Base-by-base conservation (phyloP, 2,329 filamentous ascomycete genomes). In the Chrysoporthe austroafricana region DNA sequence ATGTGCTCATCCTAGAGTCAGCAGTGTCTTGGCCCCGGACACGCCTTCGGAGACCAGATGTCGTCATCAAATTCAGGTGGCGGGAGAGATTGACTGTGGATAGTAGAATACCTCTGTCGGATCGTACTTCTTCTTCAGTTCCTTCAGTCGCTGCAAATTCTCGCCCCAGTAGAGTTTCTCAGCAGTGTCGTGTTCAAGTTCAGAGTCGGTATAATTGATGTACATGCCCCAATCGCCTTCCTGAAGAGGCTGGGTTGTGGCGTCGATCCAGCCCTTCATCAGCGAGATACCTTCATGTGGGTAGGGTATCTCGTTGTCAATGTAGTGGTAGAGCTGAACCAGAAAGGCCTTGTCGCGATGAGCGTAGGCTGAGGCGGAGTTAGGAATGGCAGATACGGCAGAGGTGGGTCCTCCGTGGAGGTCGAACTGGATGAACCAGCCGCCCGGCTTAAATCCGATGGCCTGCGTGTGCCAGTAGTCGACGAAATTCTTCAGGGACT, bases 341-440 rank as follows among this genome's bases (percentile, higher is more conserved):
- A 86, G 83, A 43, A 85, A 78, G 63, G 85, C 78, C 70, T 80
- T 81, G 67, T 80, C 78, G n/a, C 79, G 79, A 70, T 82, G 79
- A 7, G 77, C 79, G 59, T 82, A 82, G 7, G 79, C 75, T 7
- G 79, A 78, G 32, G 74, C 68, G n/a, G 75, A 70, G 16, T 70
- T 70, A 14, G 75, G 71, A 0, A 72, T 72, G 34, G 73, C 71
- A 65, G 74, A 72, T 5, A 82, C 74, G 34, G 77, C 78, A 57
- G 79, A 81, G 68, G 77, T 78, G 58, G 75, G 73, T 43, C 80
- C 80, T 64, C 80, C 80, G 65, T 82, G 79, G 36, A 82, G 64
- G 70, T 82, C 80, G 36, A 82, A 71, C 66, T 81, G 79, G 63
- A 80, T 77, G 66, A 80, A 81, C 80, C 80, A 82, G 66, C 77